Conservation (phyloP, 176 grass and related monocot species). For the Musa troglodytarum region DNA sequence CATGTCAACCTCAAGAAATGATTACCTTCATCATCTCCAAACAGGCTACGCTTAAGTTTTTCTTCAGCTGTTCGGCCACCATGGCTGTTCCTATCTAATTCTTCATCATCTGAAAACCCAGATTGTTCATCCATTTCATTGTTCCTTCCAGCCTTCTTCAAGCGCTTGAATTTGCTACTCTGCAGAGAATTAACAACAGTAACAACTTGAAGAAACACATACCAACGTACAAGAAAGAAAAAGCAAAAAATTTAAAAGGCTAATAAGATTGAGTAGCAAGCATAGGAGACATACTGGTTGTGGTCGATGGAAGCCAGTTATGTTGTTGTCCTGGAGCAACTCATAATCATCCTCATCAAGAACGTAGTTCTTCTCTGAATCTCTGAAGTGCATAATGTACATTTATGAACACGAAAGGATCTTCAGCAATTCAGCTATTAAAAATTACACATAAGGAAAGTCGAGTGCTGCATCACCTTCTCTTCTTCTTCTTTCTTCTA, state of each 20-base stretch:
- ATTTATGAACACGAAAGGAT: constrained; percentile 15
- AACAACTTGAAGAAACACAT: background rate
- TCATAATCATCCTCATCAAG: constrained; percentile 98
- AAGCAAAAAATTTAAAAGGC: background rate
- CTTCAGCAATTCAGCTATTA: too few species aligned
- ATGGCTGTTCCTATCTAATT: constrained; percentile 44
- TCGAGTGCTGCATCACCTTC: constrained; percentile 28
- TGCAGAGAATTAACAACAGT: constrained; percentile 16
- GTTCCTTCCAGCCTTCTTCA: constrained; percentile 87
- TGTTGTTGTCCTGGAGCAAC: constrained; percentile 94
- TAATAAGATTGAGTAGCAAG: background rate
- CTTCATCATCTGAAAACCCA: constrained; percentile 65
- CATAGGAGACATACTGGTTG: constrained; percentile 50
- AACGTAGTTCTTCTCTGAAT: constrained; percentile 56
- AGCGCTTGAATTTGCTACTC: constrained; percentile 76
- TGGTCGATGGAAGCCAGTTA: constrained; percentile 61
- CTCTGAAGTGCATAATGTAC: constrained; percentile 31
- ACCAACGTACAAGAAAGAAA: constrained; percentile 3
- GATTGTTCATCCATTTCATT: constrained; percentile 45
- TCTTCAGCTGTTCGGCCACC: constrained; percentile 55
- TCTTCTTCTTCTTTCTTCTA: constrained; percentile 82
- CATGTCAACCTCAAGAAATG: background rate
- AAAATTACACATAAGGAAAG: background rate
- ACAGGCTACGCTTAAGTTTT: constrained; percentile 69
- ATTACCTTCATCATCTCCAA: constrained; percentile 75